Evolutionary conservation across 2,329 filamentous ascomycete species (phyloP).

Genomic region (Drechslerella dactyloides): DNA sequence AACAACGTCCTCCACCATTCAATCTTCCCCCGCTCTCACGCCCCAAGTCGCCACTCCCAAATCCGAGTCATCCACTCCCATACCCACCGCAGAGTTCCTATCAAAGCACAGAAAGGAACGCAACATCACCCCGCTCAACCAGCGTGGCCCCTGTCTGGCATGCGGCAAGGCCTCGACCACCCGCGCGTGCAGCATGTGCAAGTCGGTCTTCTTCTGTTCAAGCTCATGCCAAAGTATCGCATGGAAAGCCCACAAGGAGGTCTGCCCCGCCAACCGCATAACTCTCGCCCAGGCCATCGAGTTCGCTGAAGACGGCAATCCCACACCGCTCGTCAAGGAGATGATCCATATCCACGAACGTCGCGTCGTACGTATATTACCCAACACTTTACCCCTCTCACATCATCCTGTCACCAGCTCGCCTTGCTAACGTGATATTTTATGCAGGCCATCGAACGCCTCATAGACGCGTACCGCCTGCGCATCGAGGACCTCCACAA

Average conservation of each 20-base stretch:
- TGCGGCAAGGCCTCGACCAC: constrained; percentile 20
- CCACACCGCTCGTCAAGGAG: constrained; percentile 32
- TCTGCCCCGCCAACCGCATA: constrained; percentile 19
- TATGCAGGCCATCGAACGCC: constrained; percentile 30
- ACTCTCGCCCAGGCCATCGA: constrained; percentile 15
- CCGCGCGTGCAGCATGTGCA: constrained; percentile 20
- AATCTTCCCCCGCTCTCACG: not conserved
- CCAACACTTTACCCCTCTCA: not conserved
- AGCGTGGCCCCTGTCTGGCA: constrained; percentile 24
- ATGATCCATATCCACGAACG: constrained; percentile 24
- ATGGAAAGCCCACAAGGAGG: constrained; percentile 14
- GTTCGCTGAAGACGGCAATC: constrained; percentile 22
- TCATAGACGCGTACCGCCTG: constrained; percentile 36
- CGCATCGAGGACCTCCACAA: constrained; percentile 30
- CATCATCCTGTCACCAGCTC: not conserved
- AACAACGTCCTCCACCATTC: not conserved
- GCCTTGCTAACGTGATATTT: not conserved
- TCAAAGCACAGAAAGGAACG: constrained; percentile 1
- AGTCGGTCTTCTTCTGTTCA: constrained; percentile 36
- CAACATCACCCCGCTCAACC: not conserved
- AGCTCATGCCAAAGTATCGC: constrained; percentile 18
- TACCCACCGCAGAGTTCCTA: not conserved
- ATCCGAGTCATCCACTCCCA: not conserved
- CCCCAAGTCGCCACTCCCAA: not conserved
- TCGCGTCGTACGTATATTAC: constrained; percentile 19